Evolutionary conservation across 208 protist genomes (phyloP), one percentile per base, ranked within the genome.

Genomic region (Borovskyia barvae): DNA sequence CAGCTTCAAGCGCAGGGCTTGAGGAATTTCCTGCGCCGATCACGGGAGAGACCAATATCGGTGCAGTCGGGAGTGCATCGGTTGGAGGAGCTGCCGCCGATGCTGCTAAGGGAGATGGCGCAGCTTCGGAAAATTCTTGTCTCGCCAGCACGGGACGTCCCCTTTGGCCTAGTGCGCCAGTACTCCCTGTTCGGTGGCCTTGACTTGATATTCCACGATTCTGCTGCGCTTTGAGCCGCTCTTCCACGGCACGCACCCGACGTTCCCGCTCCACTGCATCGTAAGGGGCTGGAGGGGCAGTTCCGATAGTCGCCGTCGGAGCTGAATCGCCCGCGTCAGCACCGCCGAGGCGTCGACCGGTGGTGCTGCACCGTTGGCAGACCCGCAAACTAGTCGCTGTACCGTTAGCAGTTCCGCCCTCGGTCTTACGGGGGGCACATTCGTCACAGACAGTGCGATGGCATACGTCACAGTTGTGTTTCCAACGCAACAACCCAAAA

Each of bases 1-100:
- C 85, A n/a, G 89, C 89, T 35, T 87, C 84, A 5, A 92, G 65
- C 1, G 76, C 72, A 3, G 89, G 85, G 52, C 86, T 95, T n/a
- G n/a, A n/a, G n/a, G n/a, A n/a, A n/a, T n/a, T n/a, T n/a, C n/a
- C n/a, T n/a, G n/a, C n/a, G n/a, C n/a, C n/a, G n/a, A n/a, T n/a
- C n/a, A n/a, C n/a, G n/a, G n/a, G n/a, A n/a, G n/a, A n/a, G n/a
- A n/a, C n/a, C n/a, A n/a, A n/a, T n/a, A n/a, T n/a, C n/a, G n/a
- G n/a, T n/a, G n/a, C n/a, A n/a, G n/a, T n/a, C n/a, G n/a, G n/a
- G n/a, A n/a, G n/a, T n/a, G n/a, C n/a, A n/a, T n/a, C n/a, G n/a
- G n/a, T 6, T 24, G 50, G 15, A 22, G 41, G 14, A 5, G 36
- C 1, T 24, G 35, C 20, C 29, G 20, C 17, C 33, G n/a, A 1